A percentile compares a stretch with the other conserved stretches of the same genome.
Conservation (phyloP, 2,329 filamentous ascomycete genomes). For the Fusarium equiseti region DNA sequence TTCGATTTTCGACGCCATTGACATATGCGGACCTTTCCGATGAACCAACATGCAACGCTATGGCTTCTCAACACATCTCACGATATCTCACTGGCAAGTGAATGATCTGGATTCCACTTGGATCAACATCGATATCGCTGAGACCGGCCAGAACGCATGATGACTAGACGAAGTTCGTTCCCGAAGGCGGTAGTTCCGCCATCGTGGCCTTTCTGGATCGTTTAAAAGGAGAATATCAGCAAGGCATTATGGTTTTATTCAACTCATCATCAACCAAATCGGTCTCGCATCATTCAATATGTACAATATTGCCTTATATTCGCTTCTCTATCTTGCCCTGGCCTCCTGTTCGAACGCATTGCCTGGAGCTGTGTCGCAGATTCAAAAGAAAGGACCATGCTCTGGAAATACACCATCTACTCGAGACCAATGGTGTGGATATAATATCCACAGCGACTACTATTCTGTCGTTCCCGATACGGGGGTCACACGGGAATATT, state of each 20-base stretch:
- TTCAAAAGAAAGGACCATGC: slow-evolving; percentile 24
- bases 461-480: slow-evolving; percentile 58
- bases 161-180: not conserved
- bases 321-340: slow-evolving; percentile 6
- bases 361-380: slow-evolving; percentile 13
- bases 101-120: not conserved
- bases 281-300: slow-evolving; percentile 2
- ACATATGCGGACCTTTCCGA: slow-evolving; percentile 32
- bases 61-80: slow-evolving; percentile 11
- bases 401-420: slow-evolving; percentile 50
- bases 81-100: slow-evolving; percentile 4
- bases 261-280: not conserved
- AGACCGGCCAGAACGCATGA: slow-evolving; percentile 16
- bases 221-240: slow-evolving; percentile 13
- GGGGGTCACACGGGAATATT: slow-evolving; percentile 64
- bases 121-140: slow-evolving; percentile 7
- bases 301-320: slow-evolving; percentile 8
- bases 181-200: slow-evolving; percentile 20
- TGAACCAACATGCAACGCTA: slow-evolving; percentile 1
- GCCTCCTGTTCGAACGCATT: slow-evolving; percentile 8
- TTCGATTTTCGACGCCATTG: slow-evolving; percentile 6
- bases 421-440: slow-evolving; percentile 60
- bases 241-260: not conserved
- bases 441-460: slow-evolving; percentile 62
- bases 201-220: not conserved